These are phyloP conservation scores for Amanita polypyramis DNA, from an alignment of 768 basidiomycete species.

Conservation along the genomic window DNA sequence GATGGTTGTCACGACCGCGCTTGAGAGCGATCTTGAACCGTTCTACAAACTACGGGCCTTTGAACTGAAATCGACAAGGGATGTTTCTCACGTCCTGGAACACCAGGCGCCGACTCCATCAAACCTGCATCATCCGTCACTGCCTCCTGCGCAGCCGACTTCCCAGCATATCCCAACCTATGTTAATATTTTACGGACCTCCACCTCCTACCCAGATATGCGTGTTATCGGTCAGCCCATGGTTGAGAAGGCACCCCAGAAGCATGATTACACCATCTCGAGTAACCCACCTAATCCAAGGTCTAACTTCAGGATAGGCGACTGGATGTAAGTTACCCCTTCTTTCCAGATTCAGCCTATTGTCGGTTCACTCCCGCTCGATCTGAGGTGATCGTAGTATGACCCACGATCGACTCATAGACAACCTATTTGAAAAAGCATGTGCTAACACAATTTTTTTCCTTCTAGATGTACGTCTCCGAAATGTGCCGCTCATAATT, in stretches of 20 bases:
- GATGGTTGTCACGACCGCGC: slow-evolving; percentile 42
- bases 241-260: slow-evolving; percentile 11
- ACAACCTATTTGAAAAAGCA: slow-evolving; percentile 11
- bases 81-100: slow-evolving; percentile 12
- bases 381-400: slow-evolving; percentile 4
- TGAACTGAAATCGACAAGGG: slow-evolving; percentile 13
- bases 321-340: slow-evolving; percentile 57
- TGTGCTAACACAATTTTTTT: slow-evolving; percentile 9
- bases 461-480: slow-evolving; percentile 48
- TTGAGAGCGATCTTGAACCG: slow-evolving; percentile 55
- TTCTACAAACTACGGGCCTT: slow-evolving; percentile 44
- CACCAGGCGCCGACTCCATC: slow-evolving; percentile 10
- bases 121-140: slow-evolving; percentile 11
- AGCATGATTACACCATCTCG: slow-evolving; percentile 45
- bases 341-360: background rate
- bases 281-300: slow-evolving; percentile 64
- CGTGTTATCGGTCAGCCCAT: slow-evolving; percentile 11
- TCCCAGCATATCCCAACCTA: slow-evolving; percentile 12
- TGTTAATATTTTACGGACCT: slow-evolving; percentile 14
- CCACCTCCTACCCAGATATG: slow-evolving; percentile 21
- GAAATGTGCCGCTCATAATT: slow-evolving; percentile 75
- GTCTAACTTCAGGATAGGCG: slow-evolving; percentile 55
- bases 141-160: slow-evolving; percentile 13
- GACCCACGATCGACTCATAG: slow-evolving; percentile 7
- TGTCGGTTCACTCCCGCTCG: background rate